phyloP scores from a whole-genome alignment of 1,284 basidiomycete species.

The Puccinia horiana region DNA sequence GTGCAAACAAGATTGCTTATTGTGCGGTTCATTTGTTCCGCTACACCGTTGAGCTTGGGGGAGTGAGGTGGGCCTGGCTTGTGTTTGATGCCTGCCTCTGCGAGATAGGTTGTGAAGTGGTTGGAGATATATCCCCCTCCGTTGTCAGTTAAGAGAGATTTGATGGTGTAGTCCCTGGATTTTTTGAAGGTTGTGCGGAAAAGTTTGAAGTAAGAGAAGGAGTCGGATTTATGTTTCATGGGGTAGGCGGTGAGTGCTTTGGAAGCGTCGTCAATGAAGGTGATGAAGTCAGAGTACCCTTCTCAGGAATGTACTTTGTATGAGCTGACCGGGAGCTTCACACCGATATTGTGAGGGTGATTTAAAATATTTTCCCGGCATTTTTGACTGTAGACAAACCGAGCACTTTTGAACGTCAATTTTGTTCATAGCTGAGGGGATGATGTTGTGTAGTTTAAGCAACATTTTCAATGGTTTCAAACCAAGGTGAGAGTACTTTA shows the following conservation, averaged over 20 bases:
- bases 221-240: neutral
- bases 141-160: neutral
- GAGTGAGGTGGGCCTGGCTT: slow-evolving; percentile 18
- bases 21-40: slow-evolving; percentile 7
- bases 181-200: slow-evolving; percentile 57
- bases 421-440: neutral
- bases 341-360: neutral
- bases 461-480: neutral
- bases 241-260: neutral
- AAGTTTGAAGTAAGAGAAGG: slow-evolving; percentile 54
- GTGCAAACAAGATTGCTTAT: neutral
- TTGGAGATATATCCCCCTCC: slow-evolving; percentile 12
- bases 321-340: neutral
- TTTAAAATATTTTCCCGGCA: neutral
- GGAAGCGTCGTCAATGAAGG: neutral
- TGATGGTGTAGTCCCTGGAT: slow-evolving; percentile 49
- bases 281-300: neutral
- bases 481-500: neutral
- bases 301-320: neutral
- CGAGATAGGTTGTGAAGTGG: neutral
- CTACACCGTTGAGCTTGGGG: slow-evolving; percentile 27
- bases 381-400: neutral
- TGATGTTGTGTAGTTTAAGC: neutral
- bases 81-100: neutral
- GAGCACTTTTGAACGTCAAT: neutral